Conservation (phyloP, 768 basidiomycete genomes). For the Dictyophora rubrovolvata region DNA sequence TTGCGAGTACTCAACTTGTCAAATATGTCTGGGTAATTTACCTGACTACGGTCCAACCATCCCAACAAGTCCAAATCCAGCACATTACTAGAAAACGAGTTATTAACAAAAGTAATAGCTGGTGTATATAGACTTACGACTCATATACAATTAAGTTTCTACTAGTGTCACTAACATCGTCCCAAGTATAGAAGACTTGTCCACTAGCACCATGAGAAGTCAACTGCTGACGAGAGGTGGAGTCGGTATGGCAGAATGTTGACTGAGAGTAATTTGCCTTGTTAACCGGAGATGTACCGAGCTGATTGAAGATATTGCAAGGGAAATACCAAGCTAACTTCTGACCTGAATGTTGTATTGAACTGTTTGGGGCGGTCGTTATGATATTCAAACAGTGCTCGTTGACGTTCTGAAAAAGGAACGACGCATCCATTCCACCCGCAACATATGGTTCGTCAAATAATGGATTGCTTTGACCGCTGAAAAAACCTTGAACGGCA, state of each 20-base stretch:
- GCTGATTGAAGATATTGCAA: constrained; percentile 83
- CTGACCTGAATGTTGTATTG: constrained; percentile 48
- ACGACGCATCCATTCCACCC: constrained; percentile 83
- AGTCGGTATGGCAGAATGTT: constrained; percentile 64
- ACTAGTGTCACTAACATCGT: constrained; percentile 52
- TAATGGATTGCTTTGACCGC: constrained; percentile 77
- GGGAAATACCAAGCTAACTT: constrained; percentile 93
- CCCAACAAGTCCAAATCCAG: constrained; percentile 79
- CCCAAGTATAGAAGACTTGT: constrained; percentile 92
- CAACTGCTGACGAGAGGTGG: constrained; percentile 44
- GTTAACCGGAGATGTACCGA: constrained; percentile 51
- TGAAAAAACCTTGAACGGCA: constrained; percentile 51
- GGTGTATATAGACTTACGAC: constrained; percentile 47
- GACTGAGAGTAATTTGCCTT: constrained; percentile 52
- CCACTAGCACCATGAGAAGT: constrained; percentile 48
- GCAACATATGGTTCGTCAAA: constrained; percentile 66
- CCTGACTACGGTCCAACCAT: constrained; percentile 74
- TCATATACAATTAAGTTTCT: constrained; percentile 92
- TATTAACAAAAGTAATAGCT: constrained; percentile 7
- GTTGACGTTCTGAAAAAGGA: constrained; percentile 91
- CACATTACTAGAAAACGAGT: constrained; percentile 47
- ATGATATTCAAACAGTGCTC: constrained; percentile 73
- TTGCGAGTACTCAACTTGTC: constrained; percentile 62
- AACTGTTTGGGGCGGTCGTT: constrained; percentile 56
- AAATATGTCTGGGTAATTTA: constrained; percentile 76